A percentile compares a stretch with the other conserved stretches of the same genome.
phyloP scores from a whole-genome alignment of 2,329 filamentous ascomycete genomes.

The Ophiocordyceps robertsii region DNA sequence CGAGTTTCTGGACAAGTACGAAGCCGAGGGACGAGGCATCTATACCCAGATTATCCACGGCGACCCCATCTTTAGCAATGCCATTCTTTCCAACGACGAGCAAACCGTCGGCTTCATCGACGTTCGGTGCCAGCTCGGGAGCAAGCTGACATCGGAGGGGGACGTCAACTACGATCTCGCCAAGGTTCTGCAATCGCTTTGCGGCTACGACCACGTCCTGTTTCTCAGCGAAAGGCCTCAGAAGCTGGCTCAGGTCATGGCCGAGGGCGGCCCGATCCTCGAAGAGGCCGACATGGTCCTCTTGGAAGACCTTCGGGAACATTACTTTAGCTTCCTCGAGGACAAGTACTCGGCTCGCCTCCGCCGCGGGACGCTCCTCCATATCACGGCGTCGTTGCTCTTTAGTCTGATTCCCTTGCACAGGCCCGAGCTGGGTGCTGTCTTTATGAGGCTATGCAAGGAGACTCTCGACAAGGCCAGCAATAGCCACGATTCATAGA shows the following conservation, averaged over 20 bases:
- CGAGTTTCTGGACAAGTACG: conserved; percentile 15
- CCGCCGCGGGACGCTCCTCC: conserved; percentile 15
- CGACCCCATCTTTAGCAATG: conserved; percentile 15
- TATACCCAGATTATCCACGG: conserved; percentile 14
- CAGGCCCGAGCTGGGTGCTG: conserved; percentile 10
- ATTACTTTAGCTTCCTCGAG: conserved; percentile 14
- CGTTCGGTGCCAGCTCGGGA: conserved; percentile 14
- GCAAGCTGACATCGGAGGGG: conserved; percentile 12
- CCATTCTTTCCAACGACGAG: too few species aligned
- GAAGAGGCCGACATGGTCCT: conserved; percentile 11
- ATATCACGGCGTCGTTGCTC: conserved; percentile 15
- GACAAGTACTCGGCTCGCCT: conserved; percentile 11
- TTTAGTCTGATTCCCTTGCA: conserved; percentile 17
- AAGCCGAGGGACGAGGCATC: conserved; percentile 13
- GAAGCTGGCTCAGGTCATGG: conserved; percentile 2
- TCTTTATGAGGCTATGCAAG: conserved; percentile 13
- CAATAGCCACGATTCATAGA: too few species aligned
- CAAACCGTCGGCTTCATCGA: conserved; percentile 13
- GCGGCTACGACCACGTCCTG: conserved; percentile 16
- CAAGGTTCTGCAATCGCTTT: conserved; percentile 16
- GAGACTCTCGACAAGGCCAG: conserved; percentile 12
- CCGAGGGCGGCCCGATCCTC: conserved; percentile 8
- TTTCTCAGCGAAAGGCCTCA: conserved; percentile 10
- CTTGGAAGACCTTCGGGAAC: conserved; percentile 8
- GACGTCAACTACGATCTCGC: conserved; percentile 17